Evolutionary conservation across 2,329 filamentous ascomycete species (phyloP), one percentile per base, ranked within the genome.

Genomic region (Penicillium sp.): DNA sequence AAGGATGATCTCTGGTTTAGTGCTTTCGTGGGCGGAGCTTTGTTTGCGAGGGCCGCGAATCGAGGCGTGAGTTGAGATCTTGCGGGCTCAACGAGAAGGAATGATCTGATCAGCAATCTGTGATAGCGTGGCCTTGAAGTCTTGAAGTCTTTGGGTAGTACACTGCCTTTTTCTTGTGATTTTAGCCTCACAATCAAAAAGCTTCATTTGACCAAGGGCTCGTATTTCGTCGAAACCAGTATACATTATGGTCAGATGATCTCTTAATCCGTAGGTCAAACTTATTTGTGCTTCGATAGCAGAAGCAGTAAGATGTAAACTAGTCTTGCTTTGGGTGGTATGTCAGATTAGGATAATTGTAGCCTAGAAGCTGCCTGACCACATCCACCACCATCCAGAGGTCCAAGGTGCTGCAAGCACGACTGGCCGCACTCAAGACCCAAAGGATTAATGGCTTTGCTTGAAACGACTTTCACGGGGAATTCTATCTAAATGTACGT

Each of bases 101-200:
- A 50, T 34, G 23, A 19, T 39, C 32, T 29, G 47, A 29, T 44
- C 13, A n/a, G 18, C 7, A 11, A 45, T 50, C 29, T 26, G 47
- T 27, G 27, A 42, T 5, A 16, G 18, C 19, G 10, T 39, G 36
- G 36, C 7, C 7, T 23, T 40, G 10, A 23, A 16, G 14, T 36
- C n/a, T 36, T 36, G 2, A 16, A 16, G 27, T 42, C 47, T 43
- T 40, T 49, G 18, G 47, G 40, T 36, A 40, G 34, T 50, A 45
- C 47, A 36, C 30, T 45, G 26, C 39, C 14, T 18, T 27, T 50
- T 50, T 19, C 35, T n/a, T 36, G 47, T 44, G 47, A 10, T 16
- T 14, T 45, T 45, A 50, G 39, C 47, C 47, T 50, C 39, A 45
- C 39, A 50, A 50, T 50, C 29, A 27, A 50, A 44, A 45, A 26